Evolutionary conservation across 164 flowering plant species (phyloP).

Genomic region (Magnolia sinica): DNA sequence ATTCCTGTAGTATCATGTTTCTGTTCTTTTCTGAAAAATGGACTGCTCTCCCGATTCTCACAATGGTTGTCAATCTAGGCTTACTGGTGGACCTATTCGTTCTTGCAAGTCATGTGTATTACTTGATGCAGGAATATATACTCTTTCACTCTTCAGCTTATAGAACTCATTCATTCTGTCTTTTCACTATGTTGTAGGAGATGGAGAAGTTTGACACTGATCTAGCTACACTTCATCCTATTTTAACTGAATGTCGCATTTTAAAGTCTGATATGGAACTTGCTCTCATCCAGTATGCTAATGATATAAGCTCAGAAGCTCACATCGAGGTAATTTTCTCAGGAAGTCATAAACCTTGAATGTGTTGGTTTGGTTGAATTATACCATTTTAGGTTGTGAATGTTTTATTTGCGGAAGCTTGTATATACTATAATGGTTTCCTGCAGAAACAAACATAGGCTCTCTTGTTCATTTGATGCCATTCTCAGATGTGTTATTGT

Average conservation of each 20-base stretch:
- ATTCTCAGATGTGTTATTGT: neutral
- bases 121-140: neutral
- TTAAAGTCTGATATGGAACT: conserved; percentile 77
- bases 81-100: neutral
- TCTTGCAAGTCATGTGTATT: neutral
- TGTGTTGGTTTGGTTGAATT: conserved; percentile 2
- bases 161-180: neutral
- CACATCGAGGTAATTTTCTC: conserved; percentile 68
- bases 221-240: conserved; percentile 68
- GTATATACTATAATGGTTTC: neutral
- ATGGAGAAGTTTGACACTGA: conserved; percentile 73
- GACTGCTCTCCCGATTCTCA: neutral
- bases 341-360: neutral
- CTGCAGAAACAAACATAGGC: neutral
- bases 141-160: neutral
- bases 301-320: conserved; percentile 94
- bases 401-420: neutral
- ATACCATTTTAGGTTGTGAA: neutral
- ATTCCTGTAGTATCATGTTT: neutral
- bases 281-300: conserved; percentile 81
- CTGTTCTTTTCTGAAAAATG: neutral
- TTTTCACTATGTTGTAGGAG: conserved; percentile 41
- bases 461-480: neutral
- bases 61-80: neutral
- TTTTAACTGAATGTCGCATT: conserved; percentile 82